Evolutionary conservation across 2,329 filamentous ascomycete species (phyloP).

Genomic region (Beauveria sp.): DNA sequence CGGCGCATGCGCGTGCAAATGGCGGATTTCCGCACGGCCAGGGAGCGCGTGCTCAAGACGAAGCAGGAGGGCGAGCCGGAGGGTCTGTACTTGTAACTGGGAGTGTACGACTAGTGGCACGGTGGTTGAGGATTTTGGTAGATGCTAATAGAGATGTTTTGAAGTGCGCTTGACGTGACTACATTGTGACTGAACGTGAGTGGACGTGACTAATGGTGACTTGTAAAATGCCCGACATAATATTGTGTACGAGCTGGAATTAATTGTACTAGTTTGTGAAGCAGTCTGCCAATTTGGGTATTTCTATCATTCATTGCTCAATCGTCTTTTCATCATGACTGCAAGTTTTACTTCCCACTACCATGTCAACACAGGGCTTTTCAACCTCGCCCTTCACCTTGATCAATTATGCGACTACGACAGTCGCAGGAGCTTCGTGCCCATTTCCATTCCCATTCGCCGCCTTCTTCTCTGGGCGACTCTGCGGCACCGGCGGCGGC

Average conservation of each 20-base stretch:
- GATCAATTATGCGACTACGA: neutral
- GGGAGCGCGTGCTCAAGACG: conserved; percentile 92
- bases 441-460: neutral
- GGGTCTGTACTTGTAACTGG: conserved; percentile 85
- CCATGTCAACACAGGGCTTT: too few relatives aligned
- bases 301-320: neutral
- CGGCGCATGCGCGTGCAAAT: conserved; percentile 97
- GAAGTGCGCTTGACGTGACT: neutral
- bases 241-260: neutral
- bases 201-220: neutral
- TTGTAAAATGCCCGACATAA: neutral
- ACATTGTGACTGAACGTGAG: neutral
- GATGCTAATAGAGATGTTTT: conserved; percentile 4
- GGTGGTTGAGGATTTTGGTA: neutral
- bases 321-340: neutral
- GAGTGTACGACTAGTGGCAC: conserved; percentile 18
- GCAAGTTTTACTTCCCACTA: too few relatives aligned
- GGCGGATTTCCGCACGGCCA: conserved; percentile 89
- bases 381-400: neutral
- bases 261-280: neutral
- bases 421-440: neutral
- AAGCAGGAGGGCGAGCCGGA: conserved; percentile 98
- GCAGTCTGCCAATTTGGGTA: neutral
- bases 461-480: conserved; percentile 3
- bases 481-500: neutral